A percentile compares a stretch with the other conserved stretches of the same genome.
Conservation (phyloP, 495 filamentous ascomycete genomes). For the Aspergillus leporis region DNA sequence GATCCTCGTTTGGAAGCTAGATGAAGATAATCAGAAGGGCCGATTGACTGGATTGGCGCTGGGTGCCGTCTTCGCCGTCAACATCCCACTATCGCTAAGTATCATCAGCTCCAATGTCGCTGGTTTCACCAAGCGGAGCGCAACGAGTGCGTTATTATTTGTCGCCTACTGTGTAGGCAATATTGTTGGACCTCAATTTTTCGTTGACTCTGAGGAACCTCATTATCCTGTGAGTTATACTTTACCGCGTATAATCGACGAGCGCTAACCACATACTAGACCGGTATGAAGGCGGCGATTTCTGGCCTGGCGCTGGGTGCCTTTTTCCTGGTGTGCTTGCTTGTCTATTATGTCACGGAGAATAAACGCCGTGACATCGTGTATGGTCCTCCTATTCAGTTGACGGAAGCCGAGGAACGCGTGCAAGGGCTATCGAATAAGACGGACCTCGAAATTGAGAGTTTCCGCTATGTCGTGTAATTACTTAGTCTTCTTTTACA, state of each 20-base stretch:
- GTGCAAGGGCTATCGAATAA: conserved; percentile 34
- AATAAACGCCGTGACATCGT: conserved; percentile 28
- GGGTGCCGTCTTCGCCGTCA: conserved; percentile 50
- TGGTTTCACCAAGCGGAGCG: conserved; percentile 61
- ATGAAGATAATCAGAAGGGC: conserved; percentile 50
- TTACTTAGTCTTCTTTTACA: not conserved
- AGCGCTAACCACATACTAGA: conserved; percentile 21
- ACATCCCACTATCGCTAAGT: conserved; percentile 55
- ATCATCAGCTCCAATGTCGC: conserved; percentile 61
- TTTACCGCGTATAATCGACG: not conserved
- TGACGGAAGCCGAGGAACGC: conserved; percentile 27
- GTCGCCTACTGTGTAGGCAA: conserved; percentile 33
- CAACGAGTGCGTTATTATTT: conserved; percentile 35
- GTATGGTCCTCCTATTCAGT: conserved; percentile 26
- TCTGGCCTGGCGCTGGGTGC: conserved; percentile 31
- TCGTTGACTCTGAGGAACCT: conserved; percentile 32
- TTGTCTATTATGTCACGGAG: conserved; percentile 32
- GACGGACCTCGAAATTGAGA: conserved; percentile 38
- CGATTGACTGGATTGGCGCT: conserved; percentile 57
- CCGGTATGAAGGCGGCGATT: conserved; percentile 35
- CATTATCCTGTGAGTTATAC: conserved; percentile 27
- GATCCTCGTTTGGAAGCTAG: conserved; percentile 58
- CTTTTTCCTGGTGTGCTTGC: conserved; percentile 27
- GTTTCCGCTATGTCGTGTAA: conserved; percentile 35
- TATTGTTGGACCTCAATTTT: conserved; percentile 43